These are phyloP conservation scores for Crithidia mellificae DNA, from an alignment of 208 protist genomes.

Conservation along the genomic window DNA sequence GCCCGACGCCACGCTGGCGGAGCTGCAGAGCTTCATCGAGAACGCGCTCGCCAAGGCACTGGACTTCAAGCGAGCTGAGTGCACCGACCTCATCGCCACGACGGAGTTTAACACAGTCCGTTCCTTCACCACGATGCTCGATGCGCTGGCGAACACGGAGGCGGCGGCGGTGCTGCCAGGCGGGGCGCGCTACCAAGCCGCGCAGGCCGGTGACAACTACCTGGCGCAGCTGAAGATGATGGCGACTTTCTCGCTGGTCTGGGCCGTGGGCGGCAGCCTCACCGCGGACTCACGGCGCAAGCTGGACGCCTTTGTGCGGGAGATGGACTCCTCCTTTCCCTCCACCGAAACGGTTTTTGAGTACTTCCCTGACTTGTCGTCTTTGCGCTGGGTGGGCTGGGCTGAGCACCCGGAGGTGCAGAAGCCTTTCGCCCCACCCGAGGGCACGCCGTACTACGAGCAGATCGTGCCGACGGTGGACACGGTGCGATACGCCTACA, in stretches of 20 bases:
- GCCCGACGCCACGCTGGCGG: conserved; percentile 84
- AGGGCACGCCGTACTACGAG: conserved; percentile 92
- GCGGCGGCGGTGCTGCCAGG: conserved; percentile 72
- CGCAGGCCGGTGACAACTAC: conserved; percentile 89
- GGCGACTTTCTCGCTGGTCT: conserved; percentile 96
- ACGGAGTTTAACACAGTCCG: conserved; percentile 88
- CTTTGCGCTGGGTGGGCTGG: conserved; percentile 93
- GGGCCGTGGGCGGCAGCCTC: conserved; percentile 94
- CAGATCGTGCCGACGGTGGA: conserved; percentile 98
- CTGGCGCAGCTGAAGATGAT: conserved; percentile 92
- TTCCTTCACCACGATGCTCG: conserved; percentile 95
- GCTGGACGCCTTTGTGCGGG: conserved; percentile 92
- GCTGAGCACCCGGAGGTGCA: conserved; percentile 91
- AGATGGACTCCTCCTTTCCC: conserved; percentile 96
- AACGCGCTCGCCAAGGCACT: conserved; percentile 83
- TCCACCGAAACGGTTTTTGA: conserved; percentile 97
- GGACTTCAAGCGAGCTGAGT: conserved; percentile 79
- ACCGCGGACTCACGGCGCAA: conserved; percentile 92
- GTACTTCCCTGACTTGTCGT: conserved; percentile 94
- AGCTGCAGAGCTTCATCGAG: conserved; percentile 86
- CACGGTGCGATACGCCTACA: conserved; percentile 95
- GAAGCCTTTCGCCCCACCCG: conserved; percentile 77
- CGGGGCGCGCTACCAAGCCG: conserved; percentile 66
- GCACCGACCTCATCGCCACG: conserved; percentile 90
- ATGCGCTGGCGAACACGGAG: conserved; percentile 92